These are phyloP conservation scores for Salmacisia buchloeana DNA, from an alignment of 1,284 basidiomycete genomes.

Conservation along the genomic window DNA sequence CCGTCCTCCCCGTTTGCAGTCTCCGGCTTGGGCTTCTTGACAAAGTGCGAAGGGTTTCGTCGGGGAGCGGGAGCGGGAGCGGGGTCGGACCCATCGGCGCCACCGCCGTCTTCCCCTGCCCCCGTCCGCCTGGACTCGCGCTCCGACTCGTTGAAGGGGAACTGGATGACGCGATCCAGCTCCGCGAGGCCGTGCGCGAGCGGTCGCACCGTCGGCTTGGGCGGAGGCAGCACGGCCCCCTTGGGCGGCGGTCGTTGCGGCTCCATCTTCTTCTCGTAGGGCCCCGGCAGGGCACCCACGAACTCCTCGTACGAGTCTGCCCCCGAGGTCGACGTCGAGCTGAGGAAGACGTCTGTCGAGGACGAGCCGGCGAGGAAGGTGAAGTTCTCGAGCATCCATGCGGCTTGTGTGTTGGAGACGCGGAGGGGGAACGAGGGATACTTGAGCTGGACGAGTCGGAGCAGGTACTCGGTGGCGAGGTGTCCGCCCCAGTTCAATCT, in stretches of 20 bases:
- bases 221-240: not conserved
- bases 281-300: not conserved
- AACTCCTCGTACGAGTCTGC: not conserved
- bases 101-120: not conserved
- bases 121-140: constrained; percentile 57
- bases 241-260: constrained; percentile 47
- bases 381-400: constrained; percentile 82
- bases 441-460: constrained; percentile 89
- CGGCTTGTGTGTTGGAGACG: constrained; percentile 57
- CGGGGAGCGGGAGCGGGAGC: constrained; percentile 24
- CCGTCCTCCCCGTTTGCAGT: constrained; percentile 55
- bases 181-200: constrained; percentile 3
- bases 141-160: constrained; percentile 64
- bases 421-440: constrained; percentile 76
- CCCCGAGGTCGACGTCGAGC: not conserved
- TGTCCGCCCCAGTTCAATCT: constrained; percentile 91
- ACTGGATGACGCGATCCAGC: constrained; percentile 40
- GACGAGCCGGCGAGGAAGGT: constrained; percentile 67
- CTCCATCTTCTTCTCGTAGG: constrained; percentile 71
- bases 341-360: not conserved
- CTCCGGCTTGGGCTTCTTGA: constrained; percentile 2
- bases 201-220: not conserved
- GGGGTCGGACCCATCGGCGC: constrained; percentile 62
- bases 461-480: constrained; percentile 82
- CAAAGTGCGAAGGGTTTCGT: constrained; percentile 7